Base-by-base conservation (phyloP, 108 stramenopile genomes). In the Skeletonema grethae region DNA sequence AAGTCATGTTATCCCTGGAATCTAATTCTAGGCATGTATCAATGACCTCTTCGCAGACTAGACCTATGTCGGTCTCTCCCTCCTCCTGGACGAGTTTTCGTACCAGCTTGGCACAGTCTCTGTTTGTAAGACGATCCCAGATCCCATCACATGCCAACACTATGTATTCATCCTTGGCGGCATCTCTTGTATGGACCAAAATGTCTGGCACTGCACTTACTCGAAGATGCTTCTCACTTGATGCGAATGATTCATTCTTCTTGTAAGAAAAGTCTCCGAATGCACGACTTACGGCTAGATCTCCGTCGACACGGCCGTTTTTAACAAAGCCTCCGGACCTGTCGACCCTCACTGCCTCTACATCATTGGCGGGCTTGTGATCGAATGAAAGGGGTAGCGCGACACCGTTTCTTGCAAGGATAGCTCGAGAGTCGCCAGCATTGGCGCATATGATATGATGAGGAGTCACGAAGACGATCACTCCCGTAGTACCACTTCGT, bases 261-360 rank as follows among this genome's bases (percentile, higher is more conserved):
- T 92, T 92, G 86, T 88, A 92, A 18, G 69, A 59, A 82, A 94
- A 98, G 74, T 98, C 98, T n/a, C 98, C 98, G 43, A 97, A 81
- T 9, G 91, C 90, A 25, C 98, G 88, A 70, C 89, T 90, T 9
- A 98, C 98, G n/a, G 98, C 98, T 61, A 98, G 76, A 75, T 97
- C 97, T 13, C 98, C 98, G 69, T 98, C 92, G 35, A 98, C 95
- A 39, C 98, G 88, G 41, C 90, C 90, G 57, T 74, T 77, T 72
- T 81, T 85, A 1, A 97, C 93, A 70, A 79, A 88, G 28, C 96
- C 96, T 25, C 94, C 91, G 8, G 80, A 86, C n/a, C 68, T 62
- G n/a, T 77, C 70, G 31, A 97, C 89, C 8, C 96, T 75, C 39
- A 70, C 77, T 58, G 72, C 34, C 80, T 97, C 96, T 13, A 83